Conservation (phyloP, 1,139 yeast genomes). For the Saccharomyces hybrid region DNA sequence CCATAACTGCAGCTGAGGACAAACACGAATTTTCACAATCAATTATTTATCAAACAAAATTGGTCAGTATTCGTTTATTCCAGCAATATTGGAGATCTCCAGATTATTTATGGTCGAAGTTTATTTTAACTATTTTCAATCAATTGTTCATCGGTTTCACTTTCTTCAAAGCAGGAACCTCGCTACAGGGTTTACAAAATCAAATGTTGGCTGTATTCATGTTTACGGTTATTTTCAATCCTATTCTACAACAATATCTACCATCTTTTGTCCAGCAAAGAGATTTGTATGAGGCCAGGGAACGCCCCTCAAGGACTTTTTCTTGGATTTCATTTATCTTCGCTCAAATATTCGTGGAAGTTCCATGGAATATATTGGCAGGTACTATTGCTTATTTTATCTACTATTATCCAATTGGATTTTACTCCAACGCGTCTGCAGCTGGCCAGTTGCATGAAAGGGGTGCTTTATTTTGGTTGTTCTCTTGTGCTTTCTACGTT, state of each 20-base stretch:
- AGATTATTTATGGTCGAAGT: constrained; percentile 47
- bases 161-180: constrained; percentile 55
- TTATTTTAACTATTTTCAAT: constrained; percentile 40
- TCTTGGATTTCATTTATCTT: constrained; percentile 53
- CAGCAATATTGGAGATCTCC: constrained; percentile 61
- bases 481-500: constrained; percentile 45
- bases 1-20: constrained; percentile 32
- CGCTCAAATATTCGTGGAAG: constrained; percentile 56
- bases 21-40: constrained; percentile 38
- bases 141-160: constrained; percentile 69
- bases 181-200: constrained; percentile 52
- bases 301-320: constrained; percentile 62
- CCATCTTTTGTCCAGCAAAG: constrained; percentile 65
- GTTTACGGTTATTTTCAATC: constrained; percentile 49
- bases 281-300: constrained; percentile 73
- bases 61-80: constrained; percentile 48
- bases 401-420: constrained; percentile 76
- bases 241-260: constrained; percentile 60
- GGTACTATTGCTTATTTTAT: constrained; percentile 61
- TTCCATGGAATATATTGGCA: constrained; percentile 60
- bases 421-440: constrained; percentile 45
- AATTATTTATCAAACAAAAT: constrained; percentile 39
- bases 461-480: constrained; percentile 60
- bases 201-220: constrained; percentile 64
- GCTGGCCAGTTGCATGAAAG: constrained; percentile 46